Base-by-base conservation (phyloP, 1,284 basidiomycete species). In the Cryptococcus jaspeensis region DNA sequence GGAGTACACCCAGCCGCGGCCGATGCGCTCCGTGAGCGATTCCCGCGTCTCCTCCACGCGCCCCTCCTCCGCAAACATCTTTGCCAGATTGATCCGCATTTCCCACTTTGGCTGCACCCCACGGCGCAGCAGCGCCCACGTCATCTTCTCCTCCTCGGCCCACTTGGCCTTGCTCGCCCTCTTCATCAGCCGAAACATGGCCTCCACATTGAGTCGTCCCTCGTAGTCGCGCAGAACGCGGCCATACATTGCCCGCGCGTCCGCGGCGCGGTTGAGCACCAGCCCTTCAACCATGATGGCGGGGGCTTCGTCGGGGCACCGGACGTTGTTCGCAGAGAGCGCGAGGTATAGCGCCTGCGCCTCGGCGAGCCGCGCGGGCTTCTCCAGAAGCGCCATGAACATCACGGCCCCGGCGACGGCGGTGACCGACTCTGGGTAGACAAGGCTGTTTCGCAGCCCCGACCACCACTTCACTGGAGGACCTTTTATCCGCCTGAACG, bases 281-380 rank as follows among this genome's bases (percentile, higher is more conserved):
- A 32, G 28, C 28, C 28, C 28, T 9, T 32, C 28, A 9, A 4
- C 4, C 28, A 32, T 5, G 36, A 59, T 49, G 16, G 56, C 53
- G 28, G 28, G 28, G 18, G 49, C 44, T 22, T 55, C 47, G 9
- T 47, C 37, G 11, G 53, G 53, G 5, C 54, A 39, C 15, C 23
- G 18, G 18, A 53, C 40, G 13, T 47, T 54, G 15, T 50, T 55
- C 4, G 18, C 50, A 7, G 22, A 22, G 6, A 63, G 52, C 3
- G 42, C 22, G n/a, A 57, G 46, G 36, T 59, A 52, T 15, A 61
- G 18, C 11, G 20, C 55, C 12, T 56, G 39, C 18, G 54, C 57
- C 16, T 61, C 56, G 16, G 38, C 18, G 9, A 53, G 16, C 11
- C 51, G 50, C 2, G 45, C 25, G 6, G 46, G 47, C 35, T 50